Evolutionary conservation across 768 basidiomycete species (phyloP), one percentile per base, ranked within the genome.

Genomic region (Lentinula guzmanii): DNA sequence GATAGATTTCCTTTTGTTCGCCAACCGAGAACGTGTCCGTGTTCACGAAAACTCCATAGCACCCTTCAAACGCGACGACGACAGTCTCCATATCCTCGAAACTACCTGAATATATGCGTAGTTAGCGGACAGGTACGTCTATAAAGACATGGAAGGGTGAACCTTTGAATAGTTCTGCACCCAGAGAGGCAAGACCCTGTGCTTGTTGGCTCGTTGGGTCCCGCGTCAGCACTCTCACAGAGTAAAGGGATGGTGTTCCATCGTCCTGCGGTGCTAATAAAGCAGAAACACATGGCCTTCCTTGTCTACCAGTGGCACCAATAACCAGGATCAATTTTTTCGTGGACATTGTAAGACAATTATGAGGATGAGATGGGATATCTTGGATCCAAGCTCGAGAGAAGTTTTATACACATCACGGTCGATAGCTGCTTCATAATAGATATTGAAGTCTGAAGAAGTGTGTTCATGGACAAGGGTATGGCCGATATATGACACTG

Each of bases 271-370:
- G 70, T 39, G 70, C 70, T 28, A 80, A 71, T 18, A 79, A 69
- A 33, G 70, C 71, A 56, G 75, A 70, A 42, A 78, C 73, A 45
- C 79, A 76, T 34, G 71, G 70, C 60, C 72, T 65, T 13, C 79
- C 79, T 61, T 81, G 79, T 2, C 77, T 77, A 56, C 79, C 79
- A 28, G 79, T 80, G 15, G 76, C 79, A 48, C 79, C 79, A 41
- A 81, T 74, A 43, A 81, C 76, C 42, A 79, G 72, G 58, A 81
- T 77, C 58, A 76, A 65, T 67, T 78, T 79, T 28, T 59, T 59
- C 10, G n/a, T 31, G 7, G 41, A 21, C 55, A 56, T 56, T 45
- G 5, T 3, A 41, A 41, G 39, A 41, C 11, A 15, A 43, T 11
- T 16, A 43, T 43, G n/a, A 6, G 6, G n/a, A 15, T 43, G 37